Conservation (phyloP, 2,329 filamentous ascomycete species). For the Thelonectria discophora region DNA sequence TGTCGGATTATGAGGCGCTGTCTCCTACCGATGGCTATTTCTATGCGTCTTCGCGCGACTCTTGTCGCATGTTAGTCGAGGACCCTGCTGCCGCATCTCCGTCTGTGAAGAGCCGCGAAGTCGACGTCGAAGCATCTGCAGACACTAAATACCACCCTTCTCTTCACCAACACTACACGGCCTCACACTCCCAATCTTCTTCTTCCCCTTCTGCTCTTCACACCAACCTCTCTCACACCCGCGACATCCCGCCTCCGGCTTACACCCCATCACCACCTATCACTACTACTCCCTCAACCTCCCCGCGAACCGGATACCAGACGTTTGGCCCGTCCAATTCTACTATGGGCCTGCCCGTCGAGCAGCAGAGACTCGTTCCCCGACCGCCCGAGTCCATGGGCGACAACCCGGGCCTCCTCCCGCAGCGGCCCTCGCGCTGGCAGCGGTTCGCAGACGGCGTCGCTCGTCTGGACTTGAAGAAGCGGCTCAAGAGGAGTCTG, state of each 20-base stretch:
- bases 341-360: conserved; percentile 54
- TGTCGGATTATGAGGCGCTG: conserved; percentile 50
- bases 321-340: conserved; percentile 49
- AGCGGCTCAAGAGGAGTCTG: conserved; percentile 43
- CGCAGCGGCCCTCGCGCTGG: conserved; percentile 42
- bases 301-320: conserved; percentile 49
- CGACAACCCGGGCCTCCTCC: conserved; percentile 37
- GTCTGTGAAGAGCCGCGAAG: conserved; percentile 50
- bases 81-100: conserved; percentile 55
- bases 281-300: no score
- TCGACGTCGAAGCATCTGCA: conserved; percentile 2
- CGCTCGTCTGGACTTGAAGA: conserved; percentile 34
- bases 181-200: neutral
- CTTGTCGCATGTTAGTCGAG: conserved; percentile 54
- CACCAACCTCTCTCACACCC: conserved; percentile 30
- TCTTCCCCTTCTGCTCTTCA: conserved; percentile 4
- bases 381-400: conserved; percentile 59
- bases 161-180: conserved; percentile 34
- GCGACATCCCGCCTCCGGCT: conserved; percentile 59
- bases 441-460: conserved; percentile 40
- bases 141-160: neutral
- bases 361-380: conserved; percentile 54
- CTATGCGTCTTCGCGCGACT: conserved; percentile 48
- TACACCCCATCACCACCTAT: conserved; percentile 57
- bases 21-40: conserved; percentile 65